phyloP scores from a whole-genome alignment of 2,329 filamentous ascomycete species.

The Ascochyta rabiei region DNA sequence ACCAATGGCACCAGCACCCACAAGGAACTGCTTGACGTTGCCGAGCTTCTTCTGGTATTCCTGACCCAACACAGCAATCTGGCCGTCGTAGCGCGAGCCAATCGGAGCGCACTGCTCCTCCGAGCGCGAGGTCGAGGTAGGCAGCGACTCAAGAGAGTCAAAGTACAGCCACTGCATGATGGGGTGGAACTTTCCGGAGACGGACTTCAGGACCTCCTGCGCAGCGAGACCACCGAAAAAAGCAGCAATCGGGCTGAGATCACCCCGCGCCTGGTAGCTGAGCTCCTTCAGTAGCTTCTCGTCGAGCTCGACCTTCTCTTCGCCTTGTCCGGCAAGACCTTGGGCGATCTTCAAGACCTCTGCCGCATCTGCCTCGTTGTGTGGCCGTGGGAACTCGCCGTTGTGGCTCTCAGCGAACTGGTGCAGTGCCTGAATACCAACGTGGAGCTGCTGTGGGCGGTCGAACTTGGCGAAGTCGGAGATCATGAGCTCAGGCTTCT shows the following conservation, averaged over 20 bases:
- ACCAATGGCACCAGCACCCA: conserved; percentile 94
- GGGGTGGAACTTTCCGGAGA: conserved; percentile 98
- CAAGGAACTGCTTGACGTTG: conserved; percentile 90
- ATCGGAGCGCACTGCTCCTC: conserved; percentile 87
- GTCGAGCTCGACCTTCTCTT: conserved; percentile 81
- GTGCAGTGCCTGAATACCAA: conserved; percentile 91
- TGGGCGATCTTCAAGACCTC: conserved; percentile 78
- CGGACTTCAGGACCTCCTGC: conserved; percentile 94
- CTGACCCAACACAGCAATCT: conserved; percentile 93
- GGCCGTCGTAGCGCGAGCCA: conserved; percentile 89
- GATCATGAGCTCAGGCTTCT: conserved; percentile 86
- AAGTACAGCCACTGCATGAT: conserved; percentile 96
- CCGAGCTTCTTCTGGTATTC: conserved; percentile 94
- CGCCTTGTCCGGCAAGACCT: conserved; percentile 67
- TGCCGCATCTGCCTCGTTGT: conserved; percentile 82
- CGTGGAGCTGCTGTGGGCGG: conserved; percentile 86
- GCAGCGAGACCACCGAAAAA: conserved; percentile 94
- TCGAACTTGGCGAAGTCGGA: conserved; percentile 99
- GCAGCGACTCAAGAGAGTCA: conserved; percentile 94
- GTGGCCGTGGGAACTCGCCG: conserved; percentile 76
- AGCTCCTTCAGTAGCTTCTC: conserved; percentile 93
- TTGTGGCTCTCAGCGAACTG: conserved; percentile 76
- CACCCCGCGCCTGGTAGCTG: conserved; percentile 90
- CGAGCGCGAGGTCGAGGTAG: conserved; percentile 73
- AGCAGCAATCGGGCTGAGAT: conserved; percentile 89